These are phyloP conservation scores for Cucumis hystrix DNA, from an alignment of 306 rosid species.

Conservation along the genomic window DNA sequence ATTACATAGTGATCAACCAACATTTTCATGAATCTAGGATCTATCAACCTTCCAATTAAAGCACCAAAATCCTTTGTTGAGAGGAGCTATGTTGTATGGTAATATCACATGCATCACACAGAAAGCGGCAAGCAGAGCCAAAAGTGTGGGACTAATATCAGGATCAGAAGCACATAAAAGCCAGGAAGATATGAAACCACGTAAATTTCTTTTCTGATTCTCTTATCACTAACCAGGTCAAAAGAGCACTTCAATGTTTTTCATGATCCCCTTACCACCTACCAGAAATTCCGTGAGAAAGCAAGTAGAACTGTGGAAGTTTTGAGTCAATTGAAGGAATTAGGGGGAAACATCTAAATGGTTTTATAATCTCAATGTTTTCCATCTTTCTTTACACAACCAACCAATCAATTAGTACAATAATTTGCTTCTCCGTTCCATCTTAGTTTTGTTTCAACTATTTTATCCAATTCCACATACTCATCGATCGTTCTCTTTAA, in stretches of 20 bases:
- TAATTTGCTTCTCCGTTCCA: not conserved
- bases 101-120: not conserved
- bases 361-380: not conserved
- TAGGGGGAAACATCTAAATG: not conserved
- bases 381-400: not conserved
- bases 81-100: not conserved
- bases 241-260: not conserved
- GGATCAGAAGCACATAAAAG: not conserved
- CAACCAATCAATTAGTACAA: not conserved
- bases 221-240: not conserved
- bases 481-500: not conserved
- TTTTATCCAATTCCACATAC: not conserved
- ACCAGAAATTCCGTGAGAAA: not conserved
- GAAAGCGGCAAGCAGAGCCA: not conserved
- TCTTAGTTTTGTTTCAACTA: not conserved
- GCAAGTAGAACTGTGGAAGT: not conserved
- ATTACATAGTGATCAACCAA: not conserved
- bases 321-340: not conserved
- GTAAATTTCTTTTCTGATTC: not conserved
- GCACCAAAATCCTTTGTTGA: not conserved
- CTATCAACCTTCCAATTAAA: not conserved
- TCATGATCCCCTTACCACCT: not conserved
- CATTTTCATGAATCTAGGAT: not conserved
- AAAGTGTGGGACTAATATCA: not conserved
- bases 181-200: not conserved